Base-by-base conservation (phyloP, 2,329 filamentous ascomycete genomes). In the Coniochaeta sp. region DNA sequence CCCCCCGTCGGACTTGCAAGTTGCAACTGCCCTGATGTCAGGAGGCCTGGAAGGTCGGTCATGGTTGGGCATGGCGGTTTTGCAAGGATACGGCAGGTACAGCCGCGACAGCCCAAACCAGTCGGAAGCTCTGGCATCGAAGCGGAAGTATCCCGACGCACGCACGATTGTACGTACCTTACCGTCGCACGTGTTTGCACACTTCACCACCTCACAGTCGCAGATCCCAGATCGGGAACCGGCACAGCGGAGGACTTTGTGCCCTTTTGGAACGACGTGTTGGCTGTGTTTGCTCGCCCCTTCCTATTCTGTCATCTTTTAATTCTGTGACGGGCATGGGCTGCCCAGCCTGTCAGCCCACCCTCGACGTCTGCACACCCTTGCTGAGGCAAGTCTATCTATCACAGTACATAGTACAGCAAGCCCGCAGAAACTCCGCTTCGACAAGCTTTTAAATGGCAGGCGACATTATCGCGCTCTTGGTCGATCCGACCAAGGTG, bases 111-210 rank as follows among this genome's bases (percentile, higher is more conserved):
- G 12, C 30, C 22, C 30, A 38, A 24, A 14, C 54, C 54, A 56
- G 54, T 56, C 54, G 54, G 54, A 56, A 56, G 28, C 30, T 24
- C 28, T 56, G 54, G 54, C 54, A 56, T 28, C 34, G 52, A 16
- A 36, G 34, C 30, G 54, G 54, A 56, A 38, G 6, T 38, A n/a
- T 56, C 54, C 54, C 54, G 54, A 56, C n/a, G 26, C 30, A 38
- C 34, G 12, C 17, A 12, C 3, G 6, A n/a, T 2, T 56, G 54
- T 56, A 56, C 54, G 50, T 55, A 55, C 54, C 54, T n/a, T 16
- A 12, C n/a, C n/a, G n/a, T n/a, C n/a, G 38, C 54, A 56, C 34
- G 30, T 34, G 54, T 56, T 30, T 36, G 54, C 28, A 38, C 30
- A 12, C 34, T 36, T 24, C 32, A n/a, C n/a, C n/a, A n/a, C n/a